Base-by-base conservation (phyloP, 345 rosid species). In the Citrus mangshanensis region DNA sequence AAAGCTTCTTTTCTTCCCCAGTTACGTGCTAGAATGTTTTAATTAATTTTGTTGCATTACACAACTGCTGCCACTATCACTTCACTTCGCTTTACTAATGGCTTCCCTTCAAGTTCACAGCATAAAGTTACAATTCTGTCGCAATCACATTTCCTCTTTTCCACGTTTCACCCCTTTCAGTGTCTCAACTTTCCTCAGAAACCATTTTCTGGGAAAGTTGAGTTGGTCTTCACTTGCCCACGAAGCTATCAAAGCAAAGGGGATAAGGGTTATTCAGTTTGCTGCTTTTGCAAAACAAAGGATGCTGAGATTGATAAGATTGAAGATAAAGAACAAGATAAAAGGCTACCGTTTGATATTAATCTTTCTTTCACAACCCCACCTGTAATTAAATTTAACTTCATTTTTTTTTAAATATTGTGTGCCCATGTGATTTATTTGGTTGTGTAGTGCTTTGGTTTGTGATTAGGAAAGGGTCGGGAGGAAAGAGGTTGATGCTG, bases 321-420 rank as follows among this genome's bases (percentile, higher is more conserved):
- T 70, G 35, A 82, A 16, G 71, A 34, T 56, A 80, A 38, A 70
- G 80, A 84, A 49, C 82, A 81, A 30, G 70, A 72, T n/a, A 88
- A 87, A 60, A 87, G 93, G 67, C 93, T 90, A 77, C 82, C 93
- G 22, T 93, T 96, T 70, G 97, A 93, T 80, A 88, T 92, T 81
- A 96, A 93, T 84, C 94, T 92, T 59, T 97, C 98, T 4, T 92
- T 91, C 77, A 88, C 91, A 21, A 88, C 78, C 25, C 92, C 94
- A n/a, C 90, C 97, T 21, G 98, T 93, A 83, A 80, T 51, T 59
- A 19, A 9, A 58, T 51, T 16, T 19, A 59, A 21, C 21, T 22
- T 58, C 7, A 2, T 7, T 32, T 32, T 72, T 42, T 54, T 13
- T 0, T 0, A 0, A 42, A 42, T 27, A 71, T 80, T 19, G 34